phyloP scores from a whole-genome alignment of 345 rosid species.

The Laguncularia racemosa region DNA sequence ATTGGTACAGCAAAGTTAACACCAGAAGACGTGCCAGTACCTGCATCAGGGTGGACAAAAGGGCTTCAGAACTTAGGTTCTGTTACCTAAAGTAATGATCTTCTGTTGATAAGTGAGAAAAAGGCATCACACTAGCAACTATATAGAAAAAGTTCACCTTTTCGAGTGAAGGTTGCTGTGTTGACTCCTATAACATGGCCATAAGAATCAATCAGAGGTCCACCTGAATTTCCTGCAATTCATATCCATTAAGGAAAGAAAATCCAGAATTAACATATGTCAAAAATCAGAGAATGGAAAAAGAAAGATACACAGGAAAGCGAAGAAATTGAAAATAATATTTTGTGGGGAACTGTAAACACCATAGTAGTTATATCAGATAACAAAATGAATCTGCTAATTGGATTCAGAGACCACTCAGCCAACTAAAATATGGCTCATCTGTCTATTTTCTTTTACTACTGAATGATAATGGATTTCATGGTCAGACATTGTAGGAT shows the following conservation, averaged over 20 bases:
- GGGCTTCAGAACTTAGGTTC: too few relatives aligned
- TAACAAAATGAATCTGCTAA: too few relatives aligned
- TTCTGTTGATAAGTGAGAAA: background rate
- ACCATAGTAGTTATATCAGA: too few relatives aligned
- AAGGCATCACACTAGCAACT: background rate
- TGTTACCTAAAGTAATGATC: too few relatives aligned
- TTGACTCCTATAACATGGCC: slow-evolving; percentile 89
- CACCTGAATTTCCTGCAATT: slow-evolving; percentile 65
- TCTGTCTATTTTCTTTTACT: too few relatives aligned
- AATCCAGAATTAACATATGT: background rate
- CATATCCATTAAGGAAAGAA: background rate
- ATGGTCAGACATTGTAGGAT: too few relatives aligned
- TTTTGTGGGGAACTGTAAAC: too few relatives aligned
- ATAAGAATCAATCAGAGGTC: slow-evolving; percentile 65
- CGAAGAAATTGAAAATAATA: too few relatives aligned
- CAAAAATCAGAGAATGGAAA: background rate
- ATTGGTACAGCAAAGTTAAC: slow-evolving; percentile 81
- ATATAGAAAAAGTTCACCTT: slow-evolving; percentile 30
- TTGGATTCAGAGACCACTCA: too few relatives aligned
- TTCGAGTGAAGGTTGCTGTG: slow-evolving; percentile 81
- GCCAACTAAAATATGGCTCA: too few relatives aligned
- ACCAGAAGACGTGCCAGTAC: slow-evolving; percentile 73
- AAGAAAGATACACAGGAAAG: background rate
- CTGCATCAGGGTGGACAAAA: slow-evolving; percentile 26
- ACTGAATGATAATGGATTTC: too few relatives aligned